Base-by-base conservation (phyloP, 257 asterid species). In the Striga asiatica region DNA sequence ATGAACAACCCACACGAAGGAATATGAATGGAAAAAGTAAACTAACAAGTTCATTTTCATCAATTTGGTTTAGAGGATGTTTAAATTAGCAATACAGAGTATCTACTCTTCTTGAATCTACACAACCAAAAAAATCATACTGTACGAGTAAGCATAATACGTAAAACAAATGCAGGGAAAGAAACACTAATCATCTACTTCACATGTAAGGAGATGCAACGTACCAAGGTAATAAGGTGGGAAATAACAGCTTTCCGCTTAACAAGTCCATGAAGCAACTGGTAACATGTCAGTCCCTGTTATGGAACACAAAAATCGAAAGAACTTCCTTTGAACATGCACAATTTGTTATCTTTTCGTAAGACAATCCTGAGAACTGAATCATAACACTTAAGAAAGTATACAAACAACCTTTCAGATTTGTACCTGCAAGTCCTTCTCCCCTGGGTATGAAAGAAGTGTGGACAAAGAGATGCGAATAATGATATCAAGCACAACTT, bases 231-330 rank as follows among this genome's bases (percentile, higher is more conserved):
- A 71, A 84, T 82, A 67, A 91, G 89, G 69, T 78, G 88, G 48
- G 66, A 41, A 39, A 80, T 78, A 57, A 91, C 62, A 65, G 76
- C 84, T 73, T 54, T 82, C 47, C 82, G 82, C 50, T 89, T 86
- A 71, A 86, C 93, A 66, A 91, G 96, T 58, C 94, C 96, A 71
- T 80, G 97, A 64, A 91, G 95, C 80, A 91, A 66, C 74, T 91
- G 95, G 71, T 46, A 62, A 67, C 98, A 91, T 61, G 94, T 81
- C 42, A 87, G 85, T 35, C 62, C 98, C 97, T 91, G 72, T 52
- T 62, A 78, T 58, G 32, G 53, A 50, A 73, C 25, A 66, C 21
- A 45, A 54, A 45, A 47, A 58, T 56, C 49, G 23, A 2, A 50
- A 25, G n/a, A 53, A 45, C 42, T 50, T 31, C 61, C 60, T 21